These are phyloP conservation scores for Paraphoma sp. DNA, from an alignment of 2,329 filamentous ascomycete genomes.

Conservation along the genomic window DNA sequence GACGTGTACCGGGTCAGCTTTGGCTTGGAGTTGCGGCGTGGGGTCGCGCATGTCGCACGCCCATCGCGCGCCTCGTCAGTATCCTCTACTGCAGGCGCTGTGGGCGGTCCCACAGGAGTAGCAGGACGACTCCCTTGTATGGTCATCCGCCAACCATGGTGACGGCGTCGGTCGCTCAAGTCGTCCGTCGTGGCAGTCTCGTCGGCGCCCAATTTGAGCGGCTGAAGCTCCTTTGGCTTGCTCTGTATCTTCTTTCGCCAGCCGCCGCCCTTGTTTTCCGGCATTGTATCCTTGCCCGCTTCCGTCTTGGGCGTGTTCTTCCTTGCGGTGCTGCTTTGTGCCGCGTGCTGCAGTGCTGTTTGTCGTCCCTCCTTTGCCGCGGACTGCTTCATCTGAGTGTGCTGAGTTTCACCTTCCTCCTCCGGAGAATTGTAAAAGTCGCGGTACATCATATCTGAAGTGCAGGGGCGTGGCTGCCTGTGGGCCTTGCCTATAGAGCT, in stretches of 20 bases:
- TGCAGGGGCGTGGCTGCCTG: neutral
- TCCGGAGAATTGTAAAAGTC: neutral
- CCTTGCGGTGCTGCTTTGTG: neutral
- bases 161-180: conserved; percentile 19
- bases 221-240: conserved; percentile 19
- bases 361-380: neutral
- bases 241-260: conserved; percentile 32
- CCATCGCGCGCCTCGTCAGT: conserved; percentile 36
- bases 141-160: conserved; percentile 31
- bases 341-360: neutral
- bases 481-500: neutral
- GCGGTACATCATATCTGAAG: neutral
- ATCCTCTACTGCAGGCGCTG: conserved; percentile 31
- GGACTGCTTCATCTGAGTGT: neutral
- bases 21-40: conserved; percentile 45
- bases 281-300: conserved; percentile 16
- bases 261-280: conserved; percentile 21
- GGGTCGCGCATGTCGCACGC: conserved; percentile 33
- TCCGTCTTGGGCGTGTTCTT: neutral
- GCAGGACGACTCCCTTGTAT: conserved; percentile 27
- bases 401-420: neutral
- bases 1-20: conserved; percentile 51
- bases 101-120: conserved; percentile 22
- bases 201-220: conserved; percentile 9
- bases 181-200: conserved; percentile 15